Percentiles rank a stretch among this genome's conserved stretches.
Conservation (phyloP, 768 basidiomycete genomes). For the Panaeolus papilionaceus region DNA sequence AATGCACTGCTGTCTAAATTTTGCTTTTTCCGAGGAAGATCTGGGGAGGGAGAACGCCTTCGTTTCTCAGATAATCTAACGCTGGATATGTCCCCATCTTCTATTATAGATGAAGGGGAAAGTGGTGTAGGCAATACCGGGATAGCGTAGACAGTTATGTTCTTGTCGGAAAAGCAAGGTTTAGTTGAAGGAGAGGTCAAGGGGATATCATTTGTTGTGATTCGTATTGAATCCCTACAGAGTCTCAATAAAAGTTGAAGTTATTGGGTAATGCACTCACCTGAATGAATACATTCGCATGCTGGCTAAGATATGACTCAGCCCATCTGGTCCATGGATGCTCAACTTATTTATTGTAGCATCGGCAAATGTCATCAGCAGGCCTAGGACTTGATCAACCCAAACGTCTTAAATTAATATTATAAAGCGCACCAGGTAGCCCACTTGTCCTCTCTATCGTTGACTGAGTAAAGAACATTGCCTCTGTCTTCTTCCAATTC, state of each 20-base stretch:
- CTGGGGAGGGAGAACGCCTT: constrained; percentile 48
- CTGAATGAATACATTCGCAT: constrained; percentile 73
- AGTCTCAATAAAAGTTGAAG: constrained; percentile 18
- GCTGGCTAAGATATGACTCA: constrained; percentile 72
- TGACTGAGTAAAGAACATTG: constrained; percentile 75
- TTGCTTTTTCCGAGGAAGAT: constrained; percentile 43
- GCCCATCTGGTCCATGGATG: constrained; percentile 75
- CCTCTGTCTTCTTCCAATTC: constrained; percentile 70
- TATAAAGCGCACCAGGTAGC: constrained; percentile 64
- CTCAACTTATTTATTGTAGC: constrained; percentile 60
- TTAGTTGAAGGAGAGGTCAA: constrained; percentile 33
- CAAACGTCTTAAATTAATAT: constrained; percentile 15
- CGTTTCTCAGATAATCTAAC: constrained; percentile 44
- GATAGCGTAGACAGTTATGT: constrained; percentile 69
- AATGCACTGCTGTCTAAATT: constrained; percentile 20
- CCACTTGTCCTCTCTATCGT: constrained; percentile 71
- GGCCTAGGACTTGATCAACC: constrained; percentile 46
- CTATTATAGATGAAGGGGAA: background rate
- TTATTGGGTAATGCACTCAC: constrained; percentile 43
- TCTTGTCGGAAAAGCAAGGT: constrained; percentile 66
- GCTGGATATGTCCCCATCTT: background rate
- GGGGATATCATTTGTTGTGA: constrained; percentile 53
- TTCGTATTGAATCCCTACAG: constrained; percentile 55
- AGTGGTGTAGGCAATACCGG: constrained; percentile 41
- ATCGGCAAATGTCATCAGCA: constrained; percentile 85